phyloP scores from a whole-genome alignment of 1,284 basidiomycete species.

The Tausonia pullulans region DNA sequence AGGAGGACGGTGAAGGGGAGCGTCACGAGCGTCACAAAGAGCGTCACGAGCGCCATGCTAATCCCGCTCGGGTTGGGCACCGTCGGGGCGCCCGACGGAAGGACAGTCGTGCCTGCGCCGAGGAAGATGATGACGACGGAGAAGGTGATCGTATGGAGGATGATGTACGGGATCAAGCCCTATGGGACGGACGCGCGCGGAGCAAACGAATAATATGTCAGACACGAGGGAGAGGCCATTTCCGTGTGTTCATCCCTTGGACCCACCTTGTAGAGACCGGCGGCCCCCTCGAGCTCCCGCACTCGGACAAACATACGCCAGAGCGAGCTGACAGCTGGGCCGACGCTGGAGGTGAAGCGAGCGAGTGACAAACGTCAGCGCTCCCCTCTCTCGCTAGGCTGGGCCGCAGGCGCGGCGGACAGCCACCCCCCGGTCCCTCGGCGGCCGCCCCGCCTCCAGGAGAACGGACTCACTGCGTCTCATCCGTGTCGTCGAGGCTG shows the following conservation, averaged over 20 bases:
- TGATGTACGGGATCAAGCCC: slow-evolving; percentile 1
- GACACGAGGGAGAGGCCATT: slow-evolving; percentile 40
- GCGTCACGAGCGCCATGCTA: slow-evolving; percentile 33
- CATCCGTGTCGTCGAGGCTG: slow-evolving; percentile 39
- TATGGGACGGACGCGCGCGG: background rate
- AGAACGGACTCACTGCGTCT: background rate
- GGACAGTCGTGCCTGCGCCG: background rate
- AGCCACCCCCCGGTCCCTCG: too few relatives aligned
- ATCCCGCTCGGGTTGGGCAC: slow-evolving; percentile 58
- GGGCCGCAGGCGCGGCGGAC: background rate
- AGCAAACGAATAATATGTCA: background rate
- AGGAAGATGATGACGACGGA: slow-evolving; percentile 36
- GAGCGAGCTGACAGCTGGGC: slow-evolving; percentile 33
- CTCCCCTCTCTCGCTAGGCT: background rate
- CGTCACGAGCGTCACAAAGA: slow-evolving; percentile 54
- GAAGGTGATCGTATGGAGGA: slow-evolving; percentile 62
- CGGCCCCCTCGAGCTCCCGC: slow-evolving; percentile 65
- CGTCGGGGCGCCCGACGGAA: slow-evolving; percentile 47
- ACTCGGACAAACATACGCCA: slow-evolving; percentile 56
- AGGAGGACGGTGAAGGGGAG: slow-evolving; percentile 71
- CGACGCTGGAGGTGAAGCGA: slow-evolving; percentile 27
- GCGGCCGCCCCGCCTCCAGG: too few relatives aligned
- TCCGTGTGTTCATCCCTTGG: too few relatives aligned
- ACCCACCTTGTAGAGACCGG: slow-evolving; percentile 63
- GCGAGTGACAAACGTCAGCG: background rate